Conservation (phyloP, 306 rosid genomes). For the Quercus alba region DNA sequence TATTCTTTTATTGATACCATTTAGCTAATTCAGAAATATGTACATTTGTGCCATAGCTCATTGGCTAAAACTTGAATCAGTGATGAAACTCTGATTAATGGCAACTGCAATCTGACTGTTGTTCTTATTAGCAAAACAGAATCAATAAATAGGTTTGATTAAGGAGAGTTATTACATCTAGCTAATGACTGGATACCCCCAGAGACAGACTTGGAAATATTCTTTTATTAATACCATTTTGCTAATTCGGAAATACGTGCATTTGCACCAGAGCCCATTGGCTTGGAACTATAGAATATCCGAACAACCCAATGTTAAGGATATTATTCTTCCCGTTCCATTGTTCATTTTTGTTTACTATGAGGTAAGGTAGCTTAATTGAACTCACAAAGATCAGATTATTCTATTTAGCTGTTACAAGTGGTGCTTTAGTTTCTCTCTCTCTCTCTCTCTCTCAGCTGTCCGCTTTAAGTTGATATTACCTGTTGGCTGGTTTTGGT, state of each 20-base stretch:
- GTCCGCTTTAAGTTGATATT: conserved; percentile 4
- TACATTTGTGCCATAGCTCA: no score
- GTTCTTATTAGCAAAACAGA: background rate
- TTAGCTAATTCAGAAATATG: no score
- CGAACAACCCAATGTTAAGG: background rate
- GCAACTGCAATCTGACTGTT: background rate
- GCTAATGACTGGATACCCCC: no score
- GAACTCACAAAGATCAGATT: background rate
- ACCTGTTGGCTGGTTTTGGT: conserved; percentile 10
- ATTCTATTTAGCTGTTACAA: background rate
- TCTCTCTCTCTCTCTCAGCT: background rate
- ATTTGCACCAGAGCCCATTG: no score
- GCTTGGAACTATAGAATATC: no score
- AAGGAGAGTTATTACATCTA: no score
- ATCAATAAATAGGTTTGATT: background rate
- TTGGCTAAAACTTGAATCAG: background rate
- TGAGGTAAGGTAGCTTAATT: background rate
- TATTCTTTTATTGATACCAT: no score
- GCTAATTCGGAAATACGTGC: no score
- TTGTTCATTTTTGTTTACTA: background rate
- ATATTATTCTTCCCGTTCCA: background rate
- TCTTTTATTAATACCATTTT: no score
- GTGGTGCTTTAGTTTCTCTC: background rate
- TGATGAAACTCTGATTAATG: background rate
- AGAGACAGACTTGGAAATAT: no score